Conservation (phyloP, 2,329 filamentous ascomycete species). For the Pyrenophora tritici-repentis region DNA sequence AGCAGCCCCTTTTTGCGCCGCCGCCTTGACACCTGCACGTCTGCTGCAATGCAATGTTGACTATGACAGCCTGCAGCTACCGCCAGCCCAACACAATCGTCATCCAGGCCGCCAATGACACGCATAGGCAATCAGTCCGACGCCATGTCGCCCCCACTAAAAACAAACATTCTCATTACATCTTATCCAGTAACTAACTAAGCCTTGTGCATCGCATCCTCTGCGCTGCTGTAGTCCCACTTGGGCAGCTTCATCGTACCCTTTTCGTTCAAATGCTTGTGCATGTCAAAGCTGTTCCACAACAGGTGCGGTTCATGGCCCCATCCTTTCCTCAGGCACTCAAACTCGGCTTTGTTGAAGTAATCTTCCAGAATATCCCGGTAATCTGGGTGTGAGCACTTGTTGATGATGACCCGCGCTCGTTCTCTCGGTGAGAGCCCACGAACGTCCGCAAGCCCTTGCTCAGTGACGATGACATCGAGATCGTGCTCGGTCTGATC, state of each 20-base stretch:
- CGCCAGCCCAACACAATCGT: not conserved
- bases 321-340: constrained; percentile 85
- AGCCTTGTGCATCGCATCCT: constrained; percentile 7
- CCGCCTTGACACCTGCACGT: constrained; percentile 4
- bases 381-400: constrained; percentile 86
- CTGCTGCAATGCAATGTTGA: constrained; percentile 8
- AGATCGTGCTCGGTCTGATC: constrained; percentile 94
- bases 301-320: constrained; percentile 88
- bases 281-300: constrained; percentile 87
- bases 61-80: constrained; percentile 16
- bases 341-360: constrained; percentile 82
- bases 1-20: constrained; percentile 14
- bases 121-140: not conserved
- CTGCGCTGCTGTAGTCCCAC: constrained; percentile 55
- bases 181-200: too few species aligned
- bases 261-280: constrained; percentile 78
- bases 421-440: constrained; percentile 80
- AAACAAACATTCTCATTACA: too few species aligned
- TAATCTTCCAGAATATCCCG: constrained; percentile 80
- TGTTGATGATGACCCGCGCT: constrained; percentile 81
- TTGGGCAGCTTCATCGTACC: constrained; percentile 85
- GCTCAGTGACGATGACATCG: constrained; percentile 80
- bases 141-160: not conserved
- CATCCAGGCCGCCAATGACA: not conserved
- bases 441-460: constrained; percentile 82